phyloP scores from a whole-genome alignment of 2,329 filamentous ascomycete genomes.

The Aspergillus neotritici region DNA sequence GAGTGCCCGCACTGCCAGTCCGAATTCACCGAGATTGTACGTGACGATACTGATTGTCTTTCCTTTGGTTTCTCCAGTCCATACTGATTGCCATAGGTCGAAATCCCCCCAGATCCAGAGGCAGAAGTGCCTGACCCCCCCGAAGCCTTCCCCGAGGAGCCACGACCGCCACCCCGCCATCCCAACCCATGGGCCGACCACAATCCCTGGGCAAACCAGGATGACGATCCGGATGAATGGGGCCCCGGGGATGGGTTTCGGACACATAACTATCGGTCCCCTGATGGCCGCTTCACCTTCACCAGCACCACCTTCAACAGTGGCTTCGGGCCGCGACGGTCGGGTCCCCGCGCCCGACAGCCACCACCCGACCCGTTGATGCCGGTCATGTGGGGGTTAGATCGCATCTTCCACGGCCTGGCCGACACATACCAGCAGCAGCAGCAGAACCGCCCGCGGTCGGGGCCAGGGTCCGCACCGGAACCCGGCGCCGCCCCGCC shows the following conservation, averaged over 20 bases:
- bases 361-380: slow-evolving; percentile 23
- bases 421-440: slow-evolving; percentile 29
- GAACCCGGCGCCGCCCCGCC: slow-evolving; percentile 2
- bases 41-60: slow-evolving; percentile 30
- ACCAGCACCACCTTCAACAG: slow-evolving; percentile 32
- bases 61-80: slow-evolving; percentile 1
- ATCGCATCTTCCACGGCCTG: slow-evolving; percentile 44
- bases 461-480: background rate
- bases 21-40: slow-evolving; percentile 81
- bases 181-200: slow-evolving; percentile 38
- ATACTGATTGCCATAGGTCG: slow-evolving; percentile 21
- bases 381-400: slow-evolving; percentile 33
- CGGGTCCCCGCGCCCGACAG: slow-evolving; percentile 7
- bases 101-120: slow-evolving; percentile 27
- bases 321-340: slow-evolving; percentile 15
- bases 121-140: slow-evolving; percentile 21
- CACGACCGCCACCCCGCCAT: slow-evolving; percentile 13
- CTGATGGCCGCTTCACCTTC: slow-evolving; percentile 41
- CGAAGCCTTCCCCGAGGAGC: slow-evolving; percentile 16
- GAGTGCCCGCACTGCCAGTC: slow-evolving; percentile 70
- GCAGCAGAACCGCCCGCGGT: slow-evolving; percentile 5
- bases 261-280: slow-evolving; percentile 40
- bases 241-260: slow-evolving; percentile 21
- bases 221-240: slow-evolving; percentile 30
- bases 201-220: slow-evolving; percentile 44